Conservation (phyloP, 139 green algal species). For the Chlorella sp. region DNA sequence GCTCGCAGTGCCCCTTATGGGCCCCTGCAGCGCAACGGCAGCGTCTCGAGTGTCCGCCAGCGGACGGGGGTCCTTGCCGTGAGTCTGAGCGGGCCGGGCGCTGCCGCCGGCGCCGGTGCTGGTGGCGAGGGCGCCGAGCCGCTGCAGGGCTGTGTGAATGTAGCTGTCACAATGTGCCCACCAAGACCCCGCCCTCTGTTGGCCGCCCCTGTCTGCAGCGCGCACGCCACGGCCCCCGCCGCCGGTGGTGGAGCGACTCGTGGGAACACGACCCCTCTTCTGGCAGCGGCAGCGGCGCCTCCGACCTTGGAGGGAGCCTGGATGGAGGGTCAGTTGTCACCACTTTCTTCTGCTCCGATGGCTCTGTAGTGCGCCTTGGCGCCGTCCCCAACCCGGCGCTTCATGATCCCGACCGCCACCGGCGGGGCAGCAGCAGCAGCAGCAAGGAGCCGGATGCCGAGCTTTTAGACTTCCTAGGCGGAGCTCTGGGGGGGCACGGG, state of each 20-base stretch:
- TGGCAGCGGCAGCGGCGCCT: not conserved
- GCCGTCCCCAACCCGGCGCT: not conserved
- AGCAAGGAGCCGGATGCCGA: not conserved
- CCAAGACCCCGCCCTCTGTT: not conserved
- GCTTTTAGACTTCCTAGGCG: not conserved
- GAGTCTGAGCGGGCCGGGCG: too few relatives aligned
- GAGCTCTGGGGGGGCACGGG: not conserved
- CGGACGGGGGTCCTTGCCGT: too few relatives aligned
- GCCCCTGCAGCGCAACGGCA: too few relatives aligned
- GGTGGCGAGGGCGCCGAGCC: not conserved
- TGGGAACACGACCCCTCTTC: not conserved
- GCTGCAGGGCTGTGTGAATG: not conserved
- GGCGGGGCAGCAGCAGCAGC: not conserved
- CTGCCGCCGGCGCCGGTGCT: too few relatives aligned
- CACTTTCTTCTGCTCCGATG: constrained; percentile 29
- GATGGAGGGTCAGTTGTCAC: not conserved
- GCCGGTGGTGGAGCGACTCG: constrained; percentile 1
- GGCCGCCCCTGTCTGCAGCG: not conserved
- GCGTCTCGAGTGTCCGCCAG: too few relatives aligned
- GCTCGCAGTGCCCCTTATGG: too few relatives aligned
- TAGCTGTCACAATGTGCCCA: not conserved
- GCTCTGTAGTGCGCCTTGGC: constrained; percentile 16
- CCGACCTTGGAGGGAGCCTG: not conserved
- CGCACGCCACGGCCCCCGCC: not conserved
- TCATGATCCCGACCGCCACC: not conserved